A percentile compares a stretch with the other conserved stretches of the same genome.
These are phyloP conservation scores for Penicillium psychrofluorescens DNA, from an alignment of 495 filamentous ascomycete genomes.

Conservation along the genomic window DNA sequence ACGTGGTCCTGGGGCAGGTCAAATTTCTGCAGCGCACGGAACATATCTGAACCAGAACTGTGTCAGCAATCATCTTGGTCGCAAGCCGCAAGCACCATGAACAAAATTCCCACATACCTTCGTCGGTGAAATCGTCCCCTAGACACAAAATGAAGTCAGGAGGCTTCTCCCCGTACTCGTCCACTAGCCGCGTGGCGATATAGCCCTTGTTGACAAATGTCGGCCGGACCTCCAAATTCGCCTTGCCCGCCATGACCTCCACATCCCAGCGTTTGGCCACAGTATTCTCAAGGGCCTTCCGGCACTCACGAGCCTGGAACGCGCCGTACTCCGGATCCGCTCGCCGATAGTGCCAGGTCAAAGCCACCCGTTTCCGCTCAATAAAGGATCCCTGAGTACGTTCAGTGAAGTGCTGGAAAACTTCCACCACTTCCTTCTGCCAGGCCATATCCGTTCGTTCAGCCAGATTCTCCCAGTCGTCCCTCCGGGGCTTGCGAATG, in stretches of 20 bases:
- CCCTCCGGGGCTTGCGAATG: constrained; percentile 64
- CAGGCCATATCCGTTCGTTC: constrained; percentile 81
- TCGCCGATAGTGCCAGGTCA: constrained; percentile 95
- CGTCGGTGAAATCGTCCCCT: constrained; percentile 95
- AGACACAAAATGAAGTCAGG: constrained; percentile 81
- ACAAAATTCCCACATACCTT: constrained; percentile 53
- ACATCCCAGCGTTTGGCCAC: constrained; percentile 75
- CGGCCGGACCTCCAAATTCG: constrained; percentile 93
- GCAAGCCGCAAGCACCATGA: neutral
- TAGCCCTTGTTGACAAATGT: constrained; percentile 94
- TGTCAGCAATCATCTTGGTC: constrained; percentile 1
- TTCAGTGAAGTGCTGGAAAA: constrained; percentile 81
- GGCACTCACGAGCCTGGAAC: constrained; percentile 68
- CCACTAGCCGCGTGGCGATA: constrained; percentile 72
- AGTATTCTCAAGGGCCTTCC: constrained; percentile 64
- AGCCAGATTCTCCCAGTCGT: constrained; percentile 79
- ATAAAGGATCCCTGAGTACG: constrained; percentile 83
- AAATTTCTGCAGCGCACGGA: constrained; percentile 56
- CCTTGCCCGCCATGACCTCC: constrained; percentile 92
- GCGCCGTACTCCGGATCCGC: constrained; percentile 77
- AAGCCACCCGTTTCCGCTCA: constrained; percentile 81
- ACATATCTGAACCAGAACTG: constrained; percentile 46
- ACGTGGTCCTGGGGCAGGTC: constrained; percentile 53
- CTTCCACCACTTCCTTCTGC: constrained; percentile 71
- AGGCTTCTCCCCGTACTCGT: constrained; percentile 48